phyloP scores from a whole-genome alignment of 2,329 filamentous ascomycete genomes.

The Pyrenochaeta sp. region DNA sequence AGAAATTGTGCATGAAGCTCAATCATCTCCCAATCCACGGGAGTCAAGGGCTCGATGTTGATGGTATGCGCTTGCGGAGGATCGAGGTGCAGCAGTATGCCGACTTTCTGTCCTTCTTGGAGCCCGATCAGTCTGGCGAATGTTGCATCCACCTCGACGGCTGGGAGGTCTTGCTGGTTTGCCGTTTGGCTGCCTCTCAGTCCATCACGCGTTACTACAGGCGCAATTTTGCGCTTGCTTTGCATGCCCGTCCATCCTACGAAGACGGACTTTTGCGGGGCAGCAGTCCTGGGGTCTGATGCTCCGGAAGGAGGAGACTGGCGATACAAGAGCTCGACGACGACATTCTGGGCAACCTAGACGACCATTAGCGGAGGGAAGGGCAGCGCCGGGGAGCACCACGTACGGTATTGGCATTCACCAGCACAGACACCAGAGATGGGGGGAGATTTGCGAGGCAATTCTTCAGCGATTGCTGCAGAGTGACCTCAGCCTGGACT shows the following conservation, averaged over 20 bases:
- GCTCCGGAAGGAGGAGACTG: constrained; percentile 59
- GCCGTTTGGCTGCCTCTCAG: constrained; percentile 66
- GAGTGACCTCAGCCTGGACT: constrained; percentile 80
- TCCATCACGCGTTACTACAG: constrained; percentile 78
- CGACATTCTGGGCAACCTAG: constrained; percentile 91
- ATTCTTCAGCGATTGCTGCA: constrained; percentile 84
- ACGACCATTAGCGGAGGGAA: constrained; percentile 58
- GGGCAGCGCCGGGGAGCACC: neutral
- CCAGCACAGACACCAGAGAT: constrained; percentile 81
- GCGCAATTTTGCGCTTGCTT: constrained; percentile 81
- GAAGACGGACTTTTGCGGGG: constrained; percentile 74
- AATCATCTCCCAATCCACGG: constrained; percentile 98
- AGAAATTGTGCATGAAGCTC: constrained; percentile 96
- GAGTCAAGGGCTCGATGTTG: constrained; percentile 93
- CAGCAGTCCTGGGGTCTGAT: constrained; percentile 50
- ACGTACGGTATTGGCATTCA: constrained; percentile 88
- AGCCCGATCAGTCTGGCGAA: constrained; percentile 81
- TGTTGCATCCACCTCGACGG: constrained; percentile 87
- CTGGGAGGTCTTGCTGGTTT: constrained; percentile 77
- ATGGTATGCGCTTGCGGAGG: constrained; percentile 92
- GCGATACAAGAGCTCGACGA: constrained; percentile 88
- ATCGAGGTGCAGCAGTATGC: constrained; percentile 79
- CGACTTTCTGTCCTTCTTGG: constrained; percentile 79
- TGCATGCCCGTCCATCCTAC: constrained; percentile 98
- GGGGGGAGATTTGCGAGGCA: constrained; percentile 93